A percentile compares a stretch with the other conserved stretches of the same genome.
Conservation (phyloP, 768 basidiomycete genomes). For the Gloeophyllum trabeum region DNA sequence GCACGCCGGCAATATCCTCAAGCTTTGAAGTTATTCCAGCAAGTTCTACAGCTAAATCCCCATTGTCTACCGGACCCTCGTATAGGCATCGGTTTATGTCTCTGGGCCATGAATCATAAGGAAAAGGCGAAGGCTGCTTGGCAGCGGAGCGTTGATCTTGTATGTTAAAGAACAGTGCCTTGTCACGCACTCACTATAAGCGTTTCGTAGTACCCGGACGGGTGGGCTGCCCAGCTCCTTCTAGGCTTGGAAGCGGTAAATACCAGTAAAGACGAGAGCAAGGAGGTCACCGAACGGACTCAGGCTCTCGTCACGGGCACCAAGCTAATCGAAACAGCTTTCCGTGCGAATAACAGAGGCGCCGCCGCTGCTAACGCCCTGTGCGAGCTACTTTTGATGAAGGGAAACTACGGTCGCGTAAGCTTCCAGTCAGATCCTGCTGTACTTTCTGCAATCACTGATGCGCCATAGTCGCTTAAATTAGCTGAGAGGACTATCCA, state of each 20-base stretch:
- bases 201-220: slow-evolving; percentile 51
- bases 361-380: slow-evolving; percentile 79
- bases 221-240: slow-evolving; percentile 72
- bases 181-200: not conserved
- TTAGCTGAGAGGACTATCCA: slow-evolving; percentile 91
- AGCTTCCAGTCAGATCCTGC: slow-evolving; percentile 7
- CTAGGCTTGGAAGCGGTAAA: slow-evolving; percentile 85
- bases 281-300: slow-evolving; percentile 52
- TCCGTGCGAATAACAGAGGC: slow-evolving; percentile 68
- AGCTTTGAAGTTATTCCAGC: slow-evolving; percentile 80
- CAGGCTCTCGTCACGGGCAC: slow-evolving; percentile 54
- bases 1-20: slow-evolving; percentile 65
- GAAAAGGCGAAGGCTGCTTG: slow-evolving; percentile 80
- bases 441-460: not conserved
- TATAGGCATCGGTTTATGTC: slow-evolving; percentile 89
- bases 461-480: slow-evolving; percentile 59
- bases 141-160: slow-evolving; percentile 81
- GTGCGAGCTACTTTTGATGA: slow-evolving; percentile 68
- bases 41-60: slow-evolving; percentile 68
- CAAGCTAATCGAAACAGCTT: slow-evolving; percentile 64
- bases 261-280: slow-evolving; percentile 55
- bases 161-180: slow-evolving; percentile 24
- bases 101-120: slow-evolving; percentile 84
- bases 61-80: slow-evolving; percentile 84
- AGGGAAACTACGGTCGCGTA: slow-evolving; percentile 53